phyloP scores from a whole-genome alignment of 495 filamentous ascomycete genomes.

The Letharia lupina region DNA sequence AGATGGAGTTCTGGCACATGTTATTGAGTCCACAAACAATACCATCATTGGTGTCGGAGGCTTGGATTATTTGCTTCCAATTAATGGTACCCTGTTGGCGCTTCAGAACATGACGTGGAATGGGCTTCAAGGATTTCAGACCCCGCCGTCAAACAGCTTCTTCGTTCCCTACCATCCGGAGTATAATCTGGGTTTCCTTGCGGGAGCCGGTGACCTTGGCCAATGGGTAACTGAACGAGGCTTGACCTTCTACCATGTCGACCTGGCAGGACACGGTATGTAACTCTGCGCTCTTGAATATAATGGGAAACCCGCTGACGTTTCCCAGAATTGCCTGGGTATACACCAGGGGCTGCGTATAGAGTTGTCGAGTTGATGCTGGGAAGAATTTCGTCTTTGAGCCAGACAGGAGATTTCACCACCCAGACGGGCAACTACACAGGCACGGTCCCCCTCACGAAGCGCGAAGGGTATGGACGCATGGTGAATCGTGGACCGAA shows the following conservation, averaged over 20 bases:
- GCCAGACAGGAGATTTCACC: conserved; percentile 18
- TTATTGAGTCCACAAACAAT: conserved; percentile 54
- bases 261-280: conserved; percentile 20
- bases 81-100: conserved; percentile 51
- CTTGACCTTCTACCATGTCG: conserved; percentile 38
- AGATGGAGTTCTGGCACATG: conserved; percentile 46
- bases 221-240: conserved; percentile 45
- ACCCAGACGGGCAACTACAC: conserved; percentile 20
- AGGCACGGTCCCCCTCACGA: background rate
- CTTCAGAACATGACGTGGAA: conserved; percentile 67
- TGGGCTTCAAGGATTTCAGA: conserved; percentile 52
- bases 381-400: conserved; percentile 35
- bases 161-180: conserved; percentile 44
- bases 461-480: conserved; percentile 1
- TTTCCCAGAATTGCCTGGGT: conserved; percentile 36
- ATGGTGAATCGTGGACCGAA: background rate
- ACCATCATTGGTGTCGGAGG: conserved; percentile 52
- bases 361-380: conserved; percentile 49
- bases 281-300: background rate
- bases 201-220: conserved; percentile 42
- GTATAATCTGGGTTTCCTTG: conserved; percentile 26
- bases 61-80: conserved; percentile 52
- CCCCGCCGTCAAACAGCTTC: conserved; percentile 33
- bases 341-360: conserved; percentile 43
- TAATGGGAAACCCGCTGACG: background rate